phyloP scores from a whole-genome alignment of 2,329 filamentous ascomycete species.

The Biscogniauxia marginata region DNA sequence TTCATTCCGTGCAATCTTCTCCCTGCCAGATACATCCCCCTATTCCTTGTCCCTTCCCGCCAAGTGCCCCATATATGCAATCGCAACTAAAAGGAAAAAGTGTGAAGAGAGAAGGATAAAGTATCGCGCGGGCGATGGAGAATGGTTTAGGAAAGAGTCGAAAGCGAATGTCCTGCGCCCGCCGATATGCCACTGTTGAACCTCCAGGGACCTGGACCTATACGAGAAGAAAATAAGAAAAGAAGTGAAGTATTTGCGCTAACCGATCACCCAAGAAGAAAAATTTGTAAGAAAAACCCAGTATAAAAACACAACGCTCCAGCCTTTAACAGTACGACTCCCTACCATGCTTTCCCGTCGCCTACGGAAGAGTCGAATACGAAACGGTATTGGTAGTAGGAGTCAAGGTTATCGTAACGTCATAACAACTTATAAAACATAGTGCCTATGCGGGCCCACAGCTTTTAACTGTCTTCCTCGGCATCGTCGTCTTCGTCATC shows the following conservation, averaged over 20 bases:
- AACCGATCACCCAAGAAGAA: slow-evolving; percentile 19
- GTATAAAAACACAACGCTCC: slow-evolving; percentile 27
- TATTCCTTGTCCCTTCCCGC: slow-evolving; percentile 20
- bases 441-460: slow-evolving; percentile 15
- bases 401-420: slow-evolving; percentile 35
- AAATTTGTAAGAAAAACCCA: slow-evolving; percentile 10
- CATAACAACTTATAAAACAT: slow-evolving; percentile 34
- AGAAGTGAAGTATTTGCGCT: slow-evolving; percentile 13
- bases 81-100: slow-evolving; percentile 20
- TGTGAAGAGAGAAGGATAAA: slow-evolving; percentile 16
- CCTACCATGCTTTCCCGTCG: slow-evolving; percentile 26
- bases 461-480: slow-evolving; percentile 41
- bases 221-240: slow-evolving; percentile 15
- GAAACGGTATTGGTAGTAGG: slow-evolving; percentile 31
- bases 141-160: slow-evolving; percentile 33
- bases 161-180: slow-evolving; percentile 36
- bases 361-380: slow-evolving; percentile 24
- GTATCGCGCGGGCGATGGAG: slow-evolving; percentile 35
- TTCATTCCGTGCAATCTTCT: slow-evolving; percentile 35
- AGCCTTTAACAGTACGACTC: slow-evolving; percentile 26
- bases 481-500: slow-evolving; percentile 45
- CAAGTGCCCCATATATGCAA: slow-evolving; percentile 26
- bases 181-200: slow-evolving; percentile 26
- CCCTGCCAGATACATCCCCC: slow-evolving; percentile 15
- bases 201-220: slow-evolving; percentile 11